Percentiles rank a stretch among this genome's conserved stretches.
Evolutionary conservation across 2,329 filamentous ascomycete genomes (phyloP).

Genomic region (Allantophomopsis cytisporea): DNA sequence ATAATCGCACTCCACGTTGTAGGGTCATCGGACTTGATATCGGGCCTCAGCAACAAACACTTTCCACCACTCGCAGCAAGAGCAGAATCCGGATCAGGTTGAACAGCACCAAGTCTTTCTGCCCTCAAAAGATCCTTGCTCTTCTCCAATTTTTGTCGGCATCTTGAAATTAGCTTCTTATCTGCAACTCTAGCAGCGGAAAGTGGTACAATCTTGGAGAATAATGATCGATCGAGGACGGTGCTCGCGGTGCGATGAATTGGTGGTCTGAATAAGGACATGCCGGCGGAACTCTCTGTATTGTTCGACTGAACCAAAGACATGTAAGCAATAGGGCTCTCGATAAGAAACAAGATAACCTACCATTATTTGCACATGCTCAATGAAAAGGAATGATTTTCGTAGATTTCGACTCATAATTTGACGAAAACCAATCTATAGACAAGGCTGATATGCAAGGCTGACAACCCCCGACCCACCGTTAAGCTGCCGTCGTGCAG

Average conservation of each 20-base stretch:
- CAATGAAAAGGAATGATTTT: too few relatives aligned
- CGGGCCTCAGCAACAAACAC: slow-evolving; percentile 37
- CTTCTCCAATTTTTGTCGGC: slow-evolving; percentile 51
- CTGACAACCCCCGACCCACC: too few relatives aligned
- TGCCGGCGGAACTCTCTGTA: slow-evolving; percentile 11
- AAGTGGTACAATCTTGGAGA: slow-evolving; percentile 61
- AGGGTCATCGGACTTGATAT: slow-evolving; percentile 24
- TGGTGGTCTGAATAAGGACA: slow-evolving; percentile 61
- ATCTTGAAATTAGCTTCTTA: slow-evolving; percentile 58
- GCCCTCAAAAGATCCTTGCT: slow-evolving; percentile 52
- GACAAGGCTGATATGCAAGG: too few relatives aligned
- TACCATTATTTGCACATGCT: too few relatives aligned
- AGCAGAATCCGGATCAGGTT: slow-evolving; percentile 43
- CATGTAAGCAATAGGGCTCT: too few relatives aligned
- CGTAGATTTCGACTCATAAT: too few relatives aligned
- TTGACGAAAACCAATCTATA: too few relatives aligned
- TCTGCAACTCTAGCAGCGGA: slow-evolving; percentile 70
- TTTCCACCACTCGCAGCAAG: slow-evolving; percentile 41
- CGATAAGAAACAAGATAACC: too few relatives aligned
- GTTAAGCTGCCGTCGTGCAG: too few relatives aligned
- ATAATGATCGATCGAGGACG: slow-evolving; percentile 71
- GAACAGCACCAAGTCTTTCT: slow-evolving; percentile 50
- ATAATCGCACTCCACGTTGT: slow-evolving; percentile 67
- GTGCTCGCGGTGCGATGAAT: slow-evolving; percentile 62
- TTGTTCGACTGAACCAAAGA: too few relatives aligned